phyloP scores from a whole-genome alignment of 225 moss, liverwort and hornwort genomes.

The Marchantia paleacea region DNA sequence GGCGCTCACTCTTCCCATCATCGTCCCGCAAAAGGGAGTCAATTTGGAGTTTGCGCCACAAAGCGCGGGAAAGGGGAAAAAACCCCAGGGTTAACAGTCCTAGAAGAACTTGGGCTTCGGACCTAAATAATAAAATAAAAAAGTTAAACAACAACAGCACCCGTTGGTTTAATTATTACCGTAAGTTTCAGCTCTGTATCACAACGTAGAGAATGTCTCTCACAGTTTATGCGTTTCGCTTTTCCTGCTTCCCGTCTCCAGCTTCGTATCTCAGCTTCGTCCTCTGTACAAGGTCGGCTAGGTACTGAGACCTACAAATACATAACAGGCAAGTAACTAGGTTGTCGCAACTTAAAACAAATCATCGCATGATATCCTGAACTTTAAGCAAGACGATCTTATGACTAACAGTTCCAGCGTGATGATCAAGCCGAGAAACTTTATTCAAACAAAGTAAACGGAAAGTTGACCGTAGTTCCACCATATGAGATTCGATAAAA shows the following conservation, averaged over 20 bases:
- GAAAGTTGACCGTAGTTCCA: neutral
- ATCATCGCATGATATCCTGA: too few relatives aligned
- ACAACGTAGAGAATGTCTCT: conserved; percentile 79
- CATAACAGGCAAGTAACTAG: too few relatives aligned
- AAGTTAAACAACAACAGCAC: neutral
- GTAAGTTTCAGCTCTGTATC: conserved; percentile 76
- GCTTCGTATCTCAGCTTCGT: conserved; percentile 38
- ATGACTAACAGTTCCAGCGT: too few relatives aligned
- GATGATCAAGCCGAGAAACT: too few relatives aligned
- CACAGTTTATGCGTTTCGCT: conserved; percentile 64
- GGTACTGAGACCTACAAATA: conserved; percentile 60
- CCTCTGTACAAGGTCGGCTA: conserved; percentile 49
- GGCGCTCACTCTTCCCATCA: too few relatives aligned
- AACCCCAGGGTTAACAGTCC: too few relatives aligned
- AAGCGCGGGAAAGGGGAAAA: neutral
- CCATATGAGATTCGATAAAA: neutral
- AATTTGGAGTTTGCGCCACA: neutral
- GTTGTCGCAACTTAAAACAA: too few relatives aligned
- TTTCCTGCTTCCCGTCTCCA: conserved; percentile 50
- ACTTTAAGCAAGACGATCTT: too few relatives aligned
- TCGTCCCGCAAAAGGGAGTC: too few relatives aligned
- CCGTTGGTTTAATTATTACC: conserved; percentile 25
- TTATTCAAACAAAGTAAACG: too few relatives aligned
- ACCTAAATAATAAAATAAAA: too few relatives aligned
- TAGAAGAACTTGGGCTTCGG: too few relatives aligned